Conservation (phyloP, 2,329 filamentous ascomycete genomes). For the Fusarium euwallaceae region DNA sequence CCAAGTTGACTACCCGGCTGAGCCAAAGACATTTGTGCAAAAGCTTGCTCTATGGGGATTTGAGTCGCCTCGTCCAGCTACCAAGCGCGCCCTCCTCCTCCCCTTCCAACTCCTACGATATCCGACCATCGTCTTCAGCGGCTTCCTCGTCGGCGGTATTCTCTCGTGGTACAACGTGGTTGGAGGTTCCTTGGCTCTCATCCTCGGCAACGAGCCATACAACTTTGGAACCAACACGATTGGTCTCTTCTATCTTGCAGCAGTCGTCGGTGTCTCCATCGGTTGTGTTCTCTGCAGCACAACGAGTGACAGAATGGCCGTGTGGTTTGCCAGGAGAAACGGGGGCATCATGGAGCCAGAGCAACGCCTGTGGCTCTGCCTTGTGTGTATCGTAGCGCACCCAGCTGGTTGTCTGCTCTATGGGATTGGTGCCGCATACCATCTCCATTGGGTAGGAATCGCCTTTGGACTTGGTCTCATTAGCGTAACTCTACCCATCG, state of each 20-base stretch:
- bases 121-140: background rate
- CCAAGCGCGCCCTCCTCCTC: background rate
- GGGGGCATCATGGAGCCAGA: constrained; percentile 45
- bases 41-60: background rate
- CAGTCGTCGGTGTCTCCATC: constrained; percentile 33
- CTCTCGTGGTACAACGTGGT: constrained; percentile 34
- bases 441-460: background rate
- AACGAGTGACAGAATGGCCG: constrained; percentile 24
- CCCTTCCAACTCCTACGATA: background rate
- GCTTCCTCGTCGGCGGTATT: constrained; percentile 8
- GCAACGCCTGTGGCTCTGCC: constrained; percentile 41
- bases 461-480: background rate
- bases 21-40: background rate
- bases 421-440: background rate
- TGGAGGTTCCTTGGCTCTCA: constrained; percentile 30
- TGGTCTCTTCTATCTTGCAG: constrained; percentile 8
- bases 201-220: constrained; percentile 34
- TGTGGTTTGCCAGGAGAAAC: constrained; percentile 40
- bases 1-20: background rate
- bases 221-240: constrained; percentile 34
- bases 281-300: constrained; percentile 40
- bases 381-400: constrained; percentile 38
- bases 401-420: constrained; percentile 40
- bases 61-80: background rate
- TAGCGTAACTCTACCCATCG: background rate